Evolutionary conservation across 805 yeast genomes (phyloP).

Genomic region (Lachancea sp.): DNA sequence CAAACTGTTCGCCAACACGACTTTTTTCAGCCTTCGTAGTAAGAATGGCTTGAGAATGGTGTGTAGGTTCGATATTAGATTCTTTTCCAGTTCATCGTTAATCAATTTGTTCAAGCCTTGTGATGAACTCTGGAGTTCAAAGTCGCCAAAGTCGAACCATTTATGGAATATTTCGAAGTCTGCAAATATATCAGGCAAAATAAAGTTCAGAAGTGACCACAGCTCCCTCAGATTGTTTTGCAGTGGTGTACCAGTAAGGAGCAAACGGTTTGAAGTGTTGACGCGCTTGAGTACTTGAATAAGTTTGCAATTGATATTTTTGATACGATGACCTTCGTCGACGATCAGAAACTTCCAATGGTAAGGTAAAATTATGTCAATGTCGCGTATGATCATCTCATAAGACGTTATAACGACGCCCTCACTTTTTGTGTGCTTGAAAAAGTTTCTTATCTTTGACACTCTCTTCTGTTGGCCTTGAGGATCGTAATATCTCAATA

Average conservation of each 20-base stretch:
- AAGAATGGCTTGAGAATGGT: slow-evolving; percentile 84
- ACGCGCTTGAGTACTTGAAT: slow-evolving; percentile 65
- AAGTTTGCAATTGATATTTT: slow-evolving; percentile 73
- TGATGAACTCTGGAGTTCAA: slow-evolving; percentile 32
- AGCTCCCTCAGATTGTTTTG: slow-evolving; percentile 87
- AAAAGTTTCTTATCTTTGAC: slow-evolving; percentile 35
- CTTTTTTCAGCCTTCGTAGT: slow-evolving; percentile 71
- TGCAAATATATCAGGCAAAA: slow-evolving; percentile 86
- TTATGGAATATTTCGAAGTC: slow-evolving; percentile 84
- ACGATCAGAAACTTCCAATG: slow-evolving; percentile 82
- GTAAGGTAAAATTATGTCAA: slow-evolving; percentile 43
- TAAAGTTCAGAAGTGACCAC: slow-evolving; percentile 88
- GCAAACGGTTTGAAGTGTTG: slow-evolving; percentile 59
- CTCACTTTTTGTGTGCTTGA: slow-evolving; percentile 32
- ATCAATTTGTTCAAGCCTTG: slow-evolving; percentile 39
- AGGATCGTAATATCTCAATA: slow-evolving; percentile 57
- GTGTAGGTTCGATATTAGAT: slow-evolving; percentile 70
- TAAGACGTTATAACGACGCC: slow-evolving; percentile 74
- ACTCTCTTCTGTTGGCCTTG: slow-evolving; percentile 38
- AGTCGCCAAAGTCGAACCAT: slow-evolving; percentile 83
- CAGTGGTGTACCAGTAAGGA: slow-evolving; percentile 93
- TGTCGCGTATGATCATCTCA: slow-evolving; percentile 71
- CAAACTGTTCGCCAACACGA: slow-evolving; percentile 54
- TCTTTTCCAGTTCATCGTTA: slow-evolving; percentile 50
- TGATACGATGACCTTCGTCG: slow-evolving; percentile 93